phyloP scores from a whole-genome alignment of 352 stramenopile species.

The Elongisporangium anandrum region DNA sequence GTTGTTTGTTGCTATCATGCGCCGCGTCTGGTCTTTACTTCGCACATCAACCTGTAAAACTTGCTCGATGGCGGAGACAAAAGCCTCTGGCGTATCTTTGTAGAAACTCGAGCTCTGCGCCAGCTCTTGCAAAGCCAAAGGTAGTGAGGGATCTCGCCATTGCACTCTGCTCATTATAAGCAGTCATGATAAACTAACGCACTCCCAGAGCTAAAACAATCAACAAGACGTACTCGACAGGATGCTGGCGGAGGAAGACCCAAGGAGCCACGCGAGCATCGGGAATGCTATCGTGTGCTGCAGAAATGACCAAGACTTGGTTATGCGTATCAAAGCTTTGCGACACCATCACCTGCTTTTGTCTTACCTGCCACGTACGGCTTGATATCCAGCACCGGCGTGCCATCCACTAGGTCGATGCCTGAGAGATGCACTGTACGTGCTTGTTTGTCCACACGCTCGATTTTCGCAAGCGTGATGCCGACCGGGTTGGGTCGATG shows the following conservation, averaged over 20 bases:
- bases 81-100: conserved; percentile 13
- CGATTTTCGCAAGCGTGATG: conserved; percentile 88
- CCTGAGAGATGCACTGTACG: conserved; percentile 78
- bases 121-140: conserved; percentile 21
- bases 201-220: neutral
- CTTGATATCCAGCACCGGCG: conserved; percentile 98
- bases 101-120: conserved; percentile 46
- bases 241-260: conserved; percentile 33
- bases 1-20: conserved; percentile 32
- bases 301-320: neutral
- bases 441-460: conserved; percentile 55
- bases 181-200: neutral
- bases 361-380: conserved; percentile 90
- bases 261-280: conserved; percentile 34
- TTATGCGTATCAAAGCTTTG: neutral
- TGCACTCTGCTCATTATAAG: conserved; percentile 21
- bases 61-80: conserved; percentile 52
- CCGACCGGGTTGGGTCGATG: conserved; percentile 97
- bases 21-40: conserved; percentile 69
- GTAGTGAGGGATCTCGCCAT: conserved; percentile 29
- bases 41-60: conserved; percentile 70
- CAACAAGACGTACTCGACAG: conserved; percentile 23
- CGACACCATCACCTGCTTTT: neutral
- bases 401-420: conserved; percentile 94
- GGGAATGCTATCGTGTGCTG: conserved; percentile 49